phyloP scores from a whole-genome alignment of 768 basidiomycete species.

The Tulasnella sp. region DNA sequence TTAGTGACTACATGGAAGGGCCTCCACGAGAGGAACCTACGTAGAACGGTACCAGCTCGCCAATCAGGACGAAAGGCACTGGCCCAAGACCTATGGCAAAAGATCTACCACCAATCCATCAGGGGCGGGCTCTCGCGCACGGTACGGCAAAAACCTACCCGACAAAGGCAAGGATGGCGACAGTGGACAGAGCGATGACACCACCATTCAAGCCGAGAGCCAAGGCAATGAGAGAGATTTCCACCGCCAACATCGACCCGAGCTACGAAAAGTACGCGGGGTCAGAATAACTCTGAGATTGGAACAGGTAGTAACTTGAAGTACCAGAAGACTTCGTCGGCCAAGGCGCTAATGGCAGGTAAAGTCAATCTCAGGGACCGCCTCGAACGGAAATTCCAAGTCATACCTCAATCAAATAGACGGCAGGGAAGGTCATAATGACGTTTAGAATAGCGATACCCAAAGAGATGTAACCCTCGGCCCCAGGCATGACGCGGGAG shows the following conservation, averaged over 20 bases:
- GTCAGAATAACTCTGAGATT: not conserved
- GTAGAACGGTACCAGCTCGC: slow-evolving; percentile 79
- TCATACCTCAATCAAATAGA: slow-evolving; percentile 43
- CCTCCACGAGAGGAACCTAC: slow-evolving; percentile 45
- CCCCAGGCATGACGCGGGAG: slow-evolving; percentile 21
- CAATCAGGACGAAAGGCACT: slow-evolving; percentile 86
- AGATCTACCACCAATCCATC: slow-evolving; percentile 47
- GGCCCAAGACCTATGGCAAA: slow-evolving; percentile 91
- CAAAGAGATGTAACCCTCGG: slow-evolving; percentile 30
- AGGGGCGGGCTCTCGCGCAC: not conserved
- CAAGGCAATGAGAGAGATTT: slow-evolving; percentile 33
- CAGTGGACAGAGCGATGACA: slow-evolving; percentile 23
- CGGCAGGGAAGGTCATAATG: slow-evolving; percentile 43
- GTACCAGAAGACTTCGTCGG: slow-evolving; percentile 37
- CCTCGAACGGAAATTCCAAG: not conserved
- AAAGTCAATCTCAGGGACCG: not conserved
- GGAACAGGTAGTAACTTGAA: slow-evolving; percentile 34
- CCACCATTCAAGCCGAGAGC: slow-evolving; percentile 28
- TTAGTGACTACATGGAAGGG: not conserved
- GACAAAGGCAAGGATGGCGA: slow-evolving; percentile 25
- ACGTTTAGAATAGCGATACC: slow-evolving; percentile 39
- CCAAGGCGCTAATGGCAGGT: slow-evolving; percentile 16
- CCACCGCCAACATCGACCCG: slow-evolving; percentile 11
- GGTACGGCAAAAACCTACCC: not conserved
- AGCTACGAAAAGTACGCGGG: slow-evolving; percentile 29